A percentile compares a stretch with the other conserved stretches of the same genome.
phyloP scores from a whole-genome alignment of 1,139 yeast species.

The Candida glucosophila region DNA sequence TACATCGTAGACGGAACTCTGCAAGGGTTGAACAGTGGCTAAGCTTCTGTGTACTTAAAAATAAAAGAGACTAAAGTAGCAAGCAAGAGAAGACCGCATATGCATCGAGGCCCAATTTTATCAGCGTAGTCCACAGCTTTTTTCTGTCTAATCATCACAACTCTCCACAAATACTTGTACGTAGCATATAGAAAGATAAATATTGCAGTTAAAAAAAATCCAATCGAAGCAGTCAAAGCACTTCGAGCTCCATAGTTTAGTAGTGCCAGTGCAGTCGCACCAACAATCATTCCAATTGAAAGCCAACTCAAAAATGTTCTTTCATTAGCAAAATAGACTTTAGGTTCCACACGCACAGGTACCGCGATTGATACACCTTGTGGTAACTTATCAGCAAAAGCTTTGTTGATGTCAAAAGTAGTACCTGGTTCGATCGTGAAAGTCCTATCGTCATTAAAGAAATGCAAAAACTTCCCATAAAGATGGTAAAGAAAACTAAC shows the following conservation, averaged over 20 bases:
- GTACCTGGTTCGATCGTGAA: constrained; percentile 79
- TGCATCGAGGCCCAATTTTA: constrained; percentile 74
- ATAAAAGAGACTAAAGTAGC: constrained; percentile 69
- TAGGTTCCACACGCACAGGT: constrained; percentile 77
- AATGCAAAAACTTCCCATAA: constrained; percentile 32
- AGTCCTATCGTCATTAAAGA: constrained; percentile 58
- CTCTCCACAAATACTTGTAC: constrained; percentile 72
- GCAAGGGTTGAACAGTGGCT: too few relatives aligned
- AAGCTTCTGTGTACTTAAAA: constrained; percentile 35
- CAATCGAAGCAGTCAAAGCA: constrained; percentile 76
- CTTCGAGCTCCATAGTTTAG: constrained; percentile 60
- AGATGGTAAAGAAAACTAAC: constrained; percentile 21
- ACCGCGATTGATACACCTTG: constrained; percentile 68
- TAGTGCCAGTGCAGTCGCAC: constrained; percentile 65
- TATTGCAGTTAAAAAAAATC: constrained; percentile 80
- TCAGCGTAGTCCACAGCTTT: constrained; percentile 83
- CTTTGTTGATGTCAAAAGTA: constrained; percentile 50
- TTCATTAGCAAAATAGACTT: constrained; percentile 78
- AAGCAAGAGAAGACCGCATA: constrained; percentile 65
- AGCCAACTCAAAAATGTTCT: constrained; percentile 76
- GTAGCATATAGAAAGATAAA: constrained; percentile 69
- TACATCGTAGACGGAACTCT: too few relatives aligned
- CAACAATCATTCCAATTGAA: constrained; percentile 62
- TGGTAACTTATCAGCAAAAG: constrained; percentile 54
- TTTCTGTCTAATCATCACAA: constrained; percentile 72